Evolutionary conservation across 495 filamentous ascomycete genomes (phyloP).

Genomic region (Neurospora terricola): DNA sequence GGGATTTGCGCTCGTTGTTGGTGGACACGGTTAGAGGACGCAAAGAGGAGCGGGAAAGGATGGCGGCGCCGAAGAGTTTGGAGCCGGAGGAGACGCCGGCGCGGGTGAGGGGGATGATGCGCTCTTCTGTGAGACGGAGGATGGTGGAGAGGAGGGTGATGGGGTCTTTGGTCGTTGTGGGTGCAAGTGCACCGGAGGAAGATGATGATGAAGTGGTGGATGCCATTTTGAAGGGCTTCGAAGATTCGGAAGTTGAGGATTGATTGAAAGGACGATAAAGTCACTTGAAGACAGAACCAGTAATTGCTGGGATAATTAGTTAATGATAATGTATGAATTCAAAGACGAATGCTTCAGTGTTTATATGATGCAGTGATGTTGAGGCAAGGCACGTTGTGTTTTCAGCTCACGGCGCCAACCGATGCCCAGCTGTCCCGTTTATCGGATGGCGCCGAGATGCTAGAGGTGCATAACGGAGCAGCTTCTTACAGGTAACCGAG

Average conservation of each 20-base stretch:
- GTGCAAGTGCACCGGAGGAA: neutral
- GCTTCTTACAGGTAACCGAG: too few species aligned
- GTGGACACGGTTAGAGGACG: slow-evolving; percentile 22
- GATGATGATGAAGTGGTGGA: neutral
- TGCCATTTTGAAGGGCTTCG: neutral
- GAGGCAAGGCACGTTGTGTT: neutral
- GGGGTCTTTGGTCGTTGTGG: slow-evolving; percentile 6
- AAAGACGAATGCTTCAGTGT: neutral
- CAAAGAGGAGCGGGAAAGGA: slow-evolving; percentile 20
- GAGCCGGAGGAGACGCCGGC: slow-evolving; percentile 26
- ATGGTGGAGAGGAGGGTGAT: slow-evolving; percentile 21
- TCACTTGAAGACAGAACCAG: neutral
- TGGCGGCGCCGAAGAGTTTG: slow-evolving; percentile 33
- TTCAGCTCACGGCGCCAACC: neutral
- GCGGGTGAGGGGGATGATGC: slow-evolving; percentile 25
- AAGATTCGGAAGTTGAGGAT: neutral
- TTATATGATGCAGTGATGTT: neutral
- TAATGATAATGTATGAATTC: neutral
- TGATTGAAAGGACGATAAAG: neutral
- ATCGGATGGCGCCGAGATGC: neutral
- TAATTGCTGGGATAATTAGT: neutral
- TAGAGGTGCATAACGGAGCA: neutral
- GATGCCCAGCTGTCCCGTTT: neutral
- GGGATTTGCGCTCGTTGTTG: slow-evolving; percentile 30
- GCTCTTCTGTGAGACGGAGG: slow-evolving; percentile 21